Evolutionary conservation across 768 basidiomycete genomes (phyloP).

Genomic region (Suillus fuscotomentosus): DNA sequence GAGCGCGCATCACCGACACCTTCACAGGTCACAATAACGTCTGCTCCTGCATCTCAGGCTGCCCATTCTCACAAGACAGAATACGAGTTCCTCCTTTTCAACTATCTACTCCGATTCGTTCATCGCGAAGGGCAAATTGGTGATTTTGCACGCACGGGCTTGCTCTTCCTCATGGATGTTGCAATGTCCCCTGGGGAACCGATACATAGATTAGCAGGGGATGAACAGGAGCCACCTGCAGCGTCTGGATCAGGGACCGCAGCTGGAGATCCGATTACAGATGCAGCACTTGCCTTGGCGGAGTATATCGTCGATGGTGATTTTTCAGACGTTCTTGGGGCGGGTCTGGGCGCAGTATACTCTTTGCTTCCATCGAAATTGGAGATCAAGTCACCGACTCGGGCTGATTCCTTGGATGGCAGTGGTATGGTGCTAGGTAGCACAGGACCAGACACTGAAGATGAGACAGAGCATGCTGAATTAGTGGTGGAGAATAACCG

Average conservation of each 20-base stretch:
- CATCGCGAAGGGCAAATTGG: slow-evolving; percentile 94
- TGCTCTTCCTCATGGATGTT: slow-evolving; percentile 94
- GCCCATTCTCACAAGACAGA: slow-evolving; percentile 64
- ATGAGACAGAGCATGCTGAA: slow-evolving; percentile 52
- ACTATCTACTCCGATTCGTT: slow-evolving; percentile 91
- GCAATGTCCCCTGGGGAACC: slow-evolving; percentile 82
- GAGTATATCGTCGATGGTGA: slow-evolving; percentile 97
- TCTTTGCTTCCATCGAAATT: slow-evolving; percentile 89
- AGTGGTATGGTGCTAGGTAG: slow-evolving; percentile 76
- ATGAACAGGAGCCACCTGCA: slow-evolving; percentile 28
- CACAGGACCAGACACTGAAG: slow-evolving; percentile 50
- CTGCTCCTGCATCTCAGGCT: slow-evolving; percentile 42
- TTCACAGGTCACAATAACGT: slow-evolving; percentile 58
- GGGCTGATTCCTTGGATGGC: slow-evolving; percentile 37
- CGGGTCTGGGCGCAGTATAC: slow-evolving; percentile 90
- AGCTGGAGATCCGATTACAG: slow-evolving; percentile 66
- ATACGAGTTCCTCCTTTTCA: slow-evolving; percentile 95
- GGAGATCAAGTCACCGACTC: slow-evolving; percentile 52
- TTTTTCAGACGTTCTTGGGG: slow-evolving; percentile 95
- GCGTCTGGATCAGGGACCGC: slow-evolving; percentile 17
- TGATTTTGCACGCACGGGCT: slow-evolving; percentile 87
- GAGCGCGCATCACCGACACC: slow-evolving; percentile 54
- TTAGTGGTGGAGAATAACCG: slow-evolving; percentile 49
- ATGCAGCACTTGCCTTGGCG: slow-evolving; percentile 84
- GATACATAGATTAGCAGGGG: slow-evolving; percentile 37